Evolutionary conservation across 116 monocot genomes (phyloP).

Genomic region (Trichopus zeylanicus): DNA sequence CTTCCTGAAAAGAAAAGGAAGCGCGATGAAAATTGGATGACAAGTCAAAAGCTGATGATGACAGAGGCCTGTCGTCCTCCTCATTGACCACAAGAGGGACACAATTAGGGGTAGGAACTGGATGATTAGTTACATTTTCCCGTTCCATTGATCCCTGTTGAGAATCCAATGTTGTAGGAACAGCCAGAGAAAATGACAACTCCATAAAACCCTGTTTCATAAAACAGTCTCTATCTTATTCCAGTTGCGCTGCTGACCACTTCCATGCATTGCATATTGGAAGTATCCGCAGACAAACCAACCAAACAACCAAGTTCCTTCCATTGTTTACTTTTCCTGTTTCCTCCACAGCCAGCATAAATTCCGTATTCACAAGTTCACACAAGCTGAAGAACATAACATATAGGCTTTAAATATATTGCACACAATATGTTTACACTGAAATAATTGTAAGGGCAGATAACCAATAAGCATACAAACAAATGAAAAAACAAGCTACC

Average conservation of each 20-base stretch:
- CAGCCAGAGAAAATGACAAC: constrained; percentile 46
- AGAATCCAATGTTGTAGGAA: constrained; percentile 36
- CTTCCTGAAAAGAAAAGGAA: constrained; percentile 20
- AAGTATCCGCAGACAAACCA: too few species aligned
- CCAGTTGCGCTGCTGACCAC: background rate
- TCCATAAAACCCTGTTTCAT: constrained; percentile 9
- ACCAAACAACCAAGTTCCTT: background rate
- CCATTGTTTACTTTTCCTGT: too few species aligned
- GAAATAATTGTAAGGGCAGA: too few species aligned
- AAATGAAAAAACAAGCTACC: too few species aligned
- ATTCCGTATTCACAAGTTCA: too few species aligned
- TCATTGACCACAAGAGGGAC: constrained; percentile 30
- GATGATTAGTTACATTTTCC: constrained; percentile 23
- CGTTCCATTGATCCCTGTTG: constrained; percentile 44
- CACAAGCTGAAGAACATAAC: too few species aligned
- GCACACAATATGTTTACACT: too few species aligned
- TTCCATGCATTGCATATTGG: background rate
- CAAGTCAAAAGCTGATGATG: constrained; percentile 38
- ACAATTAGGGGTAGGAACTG: constrained; percentile 14
- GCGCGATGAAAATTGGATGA: constrained; percentile 44
- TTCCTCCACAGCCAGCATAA: too few species aligned
- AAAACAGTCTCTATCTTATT: background rate
- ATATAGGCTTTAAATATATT: too few species aligned
- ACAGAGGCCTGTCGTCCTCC: constrained; percentile 40
- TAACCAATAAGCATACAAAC: too few species aligned